Conservation (phyloP, 306 rosid species). For the Comarum palustre region DNA sequence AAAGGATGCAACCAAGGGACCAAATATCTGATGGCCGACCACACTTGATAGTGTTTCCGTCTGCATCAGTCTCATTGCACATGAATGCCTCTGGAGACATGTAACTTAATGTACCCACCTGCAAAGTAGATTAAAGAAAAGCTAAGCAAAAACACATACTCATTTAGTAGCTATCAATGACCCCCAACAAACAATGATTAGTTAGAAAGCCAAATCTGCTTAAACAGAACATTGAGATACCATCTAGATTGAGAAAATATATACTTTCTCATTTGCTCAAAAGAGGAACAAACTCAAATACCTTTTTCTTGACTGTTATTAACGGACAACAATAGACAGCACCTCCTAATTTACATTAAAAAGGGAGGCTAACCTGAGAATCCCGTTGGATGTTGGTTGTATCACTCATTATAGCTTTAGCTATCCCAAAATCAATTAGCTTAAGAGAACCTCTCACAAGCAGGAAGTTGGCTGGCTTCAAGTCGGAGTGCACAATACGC, state of each 20-base stretch:
- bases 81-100: slow-evolving; percentile 98
- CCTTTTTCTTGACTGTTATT: not conserved
- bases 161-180: not conserved
- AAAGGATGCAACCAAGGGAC: slow-evolving; percentile 96
- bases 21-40: slow-evolving; percentile 95
- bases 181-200: not conserved
- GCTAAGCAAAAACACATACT: not conserved
- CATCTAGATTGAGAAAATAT: not conserved
- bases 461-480: slow-evolving; percentile 96
- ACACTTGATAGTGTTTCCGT: slow-evolving; percentile 82
- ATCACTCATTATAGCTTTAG: slow-evolving; percentile 94
- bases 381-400: slow-evolving; percentile 95
- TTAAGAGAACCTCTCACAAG: slow-evolving; percentile 92
- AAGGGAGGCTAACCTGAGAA: slow-evolving; percentile 57
- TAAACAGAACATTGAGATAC: not conserved
- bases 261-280: not conserved
- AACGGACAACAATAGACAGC: not conserved
- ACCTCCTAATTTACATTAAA: not conserved
- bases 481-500: slow-evolving; percentile 92
- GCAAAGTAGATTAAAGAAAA: slow-evolving; percentile 14
- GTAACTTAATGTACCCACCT: slow-evolving; percentile 95
- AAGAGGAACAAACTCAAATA: slow-evolving; percentile 10
- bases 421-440: slow-evolving; percentile 93
- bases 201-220: not conserved
- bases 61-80: slow-evolving; percentile 88